Evolutionary conservation across 495 filamentous ascomycete species (phyloP).

Genomic region (Pyrenula massariospora): DNA sequence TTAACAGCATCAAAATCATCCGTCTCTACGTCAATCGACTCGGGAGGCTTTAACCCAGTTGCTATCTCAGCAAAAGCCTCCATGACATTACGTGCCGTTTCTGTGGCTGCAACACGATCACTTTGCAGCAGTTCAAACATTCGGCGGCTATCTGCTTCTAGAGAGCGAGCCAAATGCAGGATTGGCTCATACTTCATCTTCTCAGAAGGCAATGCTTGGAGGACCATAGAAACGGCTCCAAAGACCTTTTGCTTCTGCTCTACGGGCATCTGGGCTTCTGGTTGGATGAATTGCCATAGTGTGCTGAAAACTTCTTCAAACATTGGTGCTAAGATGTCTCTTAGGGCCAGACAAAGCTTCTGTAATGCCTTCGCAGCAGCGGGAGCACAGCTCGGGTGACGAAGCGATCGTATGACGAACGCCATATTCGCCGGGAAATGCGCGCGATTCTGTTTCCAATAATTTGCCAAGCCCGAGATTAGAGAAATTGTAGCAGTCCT

Average conservation of each 20-base stretch:
- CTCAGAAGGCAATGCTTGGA: conserved; percentile 63
- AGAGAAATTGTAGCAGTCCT: background rate
- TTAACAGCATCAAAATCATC: conserved; percentile 31
- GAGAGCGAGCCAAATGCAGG: conserved; percentile 47
- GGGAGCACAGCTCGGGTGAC: conserved; percentile 44
- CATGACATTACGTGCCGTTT: conserved; percentile 42
- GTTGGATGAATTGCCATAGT: conserved; percentile 62
- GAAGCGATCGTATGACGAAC: conserved; percentile 38
- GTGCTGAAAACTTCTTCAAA: conserved; percentile 26
- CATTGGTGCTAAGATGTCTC: conserved; percentile 43
- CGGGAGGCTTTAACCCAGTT: conserved; percentile 52
- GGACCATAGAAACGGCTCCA: conserved; percentile 72
- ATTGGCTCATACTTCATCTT: conserved; percentile 34
- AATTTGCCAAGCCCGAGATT: background rate
- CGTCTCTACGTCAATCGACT: conserved; percentile 57
- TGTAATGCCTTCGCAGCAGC: conserved; percentile 72
- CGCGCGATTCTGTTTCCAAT: background rate
- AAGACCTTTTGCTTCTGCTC: conserved; percentile 70
- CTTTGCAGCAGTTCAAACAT: conserved; percentile 23
- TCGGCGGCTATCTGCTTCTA: conserved; percentile 44
- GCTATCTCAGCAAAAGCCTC: conserved; percentile 68
- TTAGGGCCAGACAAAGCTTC: conserved; percentile 70
- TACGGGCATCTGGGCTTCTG: conserved; percentile 57
- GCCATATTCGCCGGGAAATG: background rate
- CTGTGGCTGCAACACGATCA: conserved; percentile 24